Percentiles rank a stretch among this genome's conserved stretches.
These are phyloP conservation scores for Austroboletus niveus DNA, from an alignment of 1,284 basidiomycete species.

Conservation along the genomic window DNA sequence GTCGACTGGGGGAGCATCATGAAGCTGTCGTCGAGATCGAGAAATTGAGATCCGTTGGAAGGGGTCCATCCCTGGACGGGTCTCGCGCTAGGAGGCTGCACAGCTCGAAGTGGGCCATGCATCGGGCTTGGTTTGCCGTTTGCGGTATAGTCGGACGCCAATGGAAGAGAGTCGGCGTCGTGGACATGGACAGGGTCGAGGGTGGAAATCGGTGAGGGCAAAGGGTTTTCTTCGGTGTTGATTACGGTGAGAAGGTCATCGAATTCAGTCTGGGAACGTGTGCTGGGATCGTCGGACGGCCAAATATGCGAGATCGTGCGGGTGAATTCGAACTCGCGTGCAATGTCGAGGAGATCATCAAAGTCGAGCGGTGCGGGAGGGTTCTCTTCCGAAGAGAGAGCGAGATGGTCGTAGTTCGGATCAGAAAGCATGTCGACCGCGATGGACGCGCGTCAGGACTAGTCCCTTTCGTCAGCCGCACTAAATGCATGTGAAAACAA, in stretches of 20 bases:
- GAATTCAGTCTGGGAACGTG: constrained; percentile 12
- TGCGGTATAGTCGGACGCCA: background rate
- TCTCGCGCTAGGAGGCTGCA: background rate
- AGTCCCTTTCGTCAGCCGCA: too few species aligned
- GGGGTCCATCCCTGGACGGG: constrained; percentile 25
- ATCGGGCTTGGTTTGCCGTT: too few species aligned
- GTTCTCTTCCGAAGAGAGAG: constrained; percentile 5
- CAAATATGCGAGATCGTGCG: constrained; percentile 21
- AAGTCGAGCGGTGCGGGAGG: constrained; percentile 18
- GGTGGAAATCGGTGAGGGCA: constrained; percentile 2
- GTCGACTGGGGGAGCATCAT: constrained; percentile 5
- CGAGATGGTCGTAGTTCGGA: background rate
- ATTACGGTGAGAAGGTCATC: constrained; percentile 23
- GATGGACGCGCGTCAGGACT: background rate
- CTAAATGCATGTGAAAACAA: too few species aligned
- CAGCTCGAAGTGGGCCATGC: background rate
- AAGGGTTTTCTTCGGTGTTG: constrained; percentile 6
- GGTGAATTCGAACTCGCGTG: constrained; percentile 30
- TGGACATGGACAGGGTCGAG: background rate
- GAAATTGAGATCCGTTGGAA: constrained; percentile 23
- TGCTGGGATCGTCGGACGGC: constrained; percentile 18
- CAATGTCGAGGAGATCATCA: constrained; percentile 31
- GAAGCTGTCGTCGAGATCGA: constrained; percentile 24
- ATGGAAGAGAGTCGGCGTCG: background rate
- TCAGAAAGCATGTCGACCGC: constrained; percentile 27